Percentiles rank a stretch among this genome's conserved stretches.
Evolutionary conservation across 139 green algal species (phyloP).

Genomic region (Bryopsis sp.): DNA sequence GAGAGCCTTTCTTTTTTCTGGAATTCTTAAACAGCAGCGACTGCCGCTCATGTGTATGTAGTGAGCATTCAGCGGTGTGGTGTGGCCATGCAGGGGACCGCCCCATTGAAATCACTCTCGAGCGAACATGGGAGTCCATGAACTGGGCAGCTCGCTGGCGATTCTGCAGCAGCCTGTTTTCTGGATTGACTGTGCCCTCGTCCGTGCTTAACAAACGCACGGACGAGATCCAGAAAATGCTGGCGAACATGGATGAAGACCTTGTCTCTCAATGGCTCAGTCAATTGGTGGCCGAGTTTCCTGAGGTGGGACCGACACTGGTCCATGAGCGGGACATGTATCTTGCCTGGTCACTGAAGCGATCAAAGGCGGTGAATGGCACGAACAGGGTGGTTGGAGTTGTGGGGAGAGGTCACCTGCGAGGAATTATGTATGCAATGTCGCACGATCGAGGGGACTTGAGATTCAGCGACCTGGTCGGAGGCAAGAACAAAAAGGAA

Average conservation of each 20-base stretch:
- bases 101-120: constrained; percentile 74
- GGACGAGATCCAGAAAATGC: not conserved
- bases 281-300: not conserved
- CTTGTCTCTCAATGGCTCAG: not conserved
- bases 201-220: not conserved
- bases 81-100: too few species aligned
- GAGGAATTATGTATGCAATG: constrained; percentile 44
- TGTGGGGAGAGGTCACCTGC: constrained; percentile 60
- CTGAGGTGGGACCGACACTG: constrained; percentile 24
- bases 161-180: not conserved
- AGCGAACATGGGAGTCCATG: constrained; percentile 2
- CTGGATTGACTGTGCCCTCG: not conserved
- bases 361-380: constrained; percentile 62
- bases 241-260: not conserved
- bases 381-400: constrained; percentile 55
- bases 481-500: too few species aligned
- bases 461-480: constrained; percentile 35
- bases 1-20: too few species aligned
- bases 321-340: constrained; percentile 65
- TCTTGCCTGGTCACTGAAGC: constrained; percentile 62
- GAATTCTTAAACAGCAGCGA: too few species aligned
- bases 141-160: not conserved
- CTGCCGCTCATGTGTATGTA: too few species aligned
- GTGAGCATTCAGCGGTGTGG: too few species aligned
- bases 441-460: constrained; percentile 24